Conservation (phyloP, 306 rosid species). For the Senna siamea region DNA sequence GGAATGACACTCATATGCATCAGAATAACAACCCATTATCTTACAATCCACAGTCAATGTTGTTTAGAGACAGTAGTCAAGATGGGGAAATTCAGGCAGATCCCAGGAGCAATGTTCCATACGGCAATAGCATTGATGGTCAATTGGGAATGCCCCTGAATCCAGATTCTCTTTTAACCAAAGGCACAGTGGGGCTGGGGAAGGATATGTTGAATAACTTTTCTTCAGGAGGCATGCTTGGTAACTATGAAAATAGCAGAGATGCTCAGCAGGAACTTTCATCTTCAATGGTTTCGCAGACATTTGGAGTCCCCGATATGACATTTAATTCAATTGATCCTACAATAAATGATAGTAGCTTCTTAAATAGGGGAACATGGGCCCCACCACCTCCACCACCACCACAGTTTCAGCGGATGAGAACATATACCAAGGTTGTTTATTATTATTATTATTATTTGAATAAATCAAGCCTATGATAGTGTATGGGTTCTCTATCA, state of each 20-base stretch:
- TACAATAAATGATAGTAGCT: slow-evolving; percentile 70
- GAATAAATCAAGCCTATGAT: not conserved
- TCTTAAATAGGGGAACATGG: slow-evolving; percentile 77
- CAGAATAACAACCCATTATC: slow-evolving; percentile 65
- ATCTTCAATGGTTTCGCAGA: slow-evolving; percentile 84
- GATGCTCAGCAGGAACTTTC: slow-evolving; percentile 91
- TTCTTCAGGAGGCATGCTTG: slow-evolving; percentile 64
- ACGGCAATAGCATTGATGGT: slow-evolving; percentile 59
- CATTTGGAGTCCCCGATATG: slow-evolving; percentile 93
- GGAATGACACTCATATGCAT: slow-evolving; percentile 68
- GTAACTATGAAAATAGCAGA: slow-evolving; percentile 60
- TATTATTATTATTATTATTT: not conserved
- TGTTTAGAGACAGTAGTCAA: slow-evolving; percentile 72
- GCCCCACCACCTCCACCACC: slow-evolving; percentile 70
- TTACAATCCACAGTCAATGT: slow-evolving; percentile 70
- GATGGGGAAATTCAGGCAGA: slow-evolving; percentile 75
- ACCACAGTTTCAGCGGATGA: slow-evolving; percentile 77
- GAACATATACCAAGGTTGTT: slow-evolving; percentile 93
- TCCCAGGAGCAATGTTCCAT: slow-evolving; percentile 63
- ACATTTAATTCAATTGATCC: slow-evolving; percentile 87
- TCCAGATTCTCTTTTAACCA: slow-evolving; percentile 68
- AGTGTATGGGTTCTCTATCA: not conserved
- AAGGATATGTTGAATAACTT: slow-evolving; percentile 68
- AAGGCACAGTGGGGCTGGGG: slow-evolving; percentile 58
- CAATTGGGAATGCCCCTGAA: slow-evolving; percentile 61